Percentiles rank a stretch among this genome's conserved stretches.
Conservation (phyloP, 208 protist species). For the Trypanosoma theileri region DNA sequence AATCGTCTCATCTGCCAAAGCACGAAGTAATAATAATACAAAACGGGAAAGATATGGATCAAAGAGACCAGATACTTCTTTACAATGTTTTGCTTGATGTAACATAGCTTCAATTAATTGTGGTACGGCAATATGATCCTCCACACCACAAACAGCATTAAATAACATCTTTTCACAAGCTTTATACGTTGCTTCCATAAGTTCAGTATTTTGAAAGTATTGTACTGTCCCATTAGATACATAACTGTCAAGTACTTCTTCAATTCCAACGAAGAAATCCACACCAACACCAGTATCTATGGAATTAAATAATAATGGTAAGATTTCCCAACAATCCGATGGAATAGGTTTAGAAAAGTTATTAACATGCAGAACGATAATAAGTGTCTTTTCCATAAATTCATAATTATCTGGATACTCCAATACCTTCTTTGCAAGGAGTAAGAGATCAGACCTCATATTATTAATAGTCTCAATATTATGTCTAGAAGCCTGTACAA, state of each 20-base stretch:
- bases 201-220: conserved; percentile 54
- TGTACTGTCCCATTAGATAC: conserved; percentile 58
- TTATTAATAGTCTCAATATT: conserved; percentile 45
- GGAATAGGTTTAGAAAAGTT: conserved; percentile 71
- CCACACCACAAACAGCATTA: conserved; percentile 39
- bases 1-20: conserved; percentile 60
- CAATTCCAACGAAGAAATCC: conserved; percentile 80
- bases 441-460: conserved; percentile 66
- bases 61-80: conserved; percentile 42
- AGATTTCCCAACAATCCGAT: conserved; percentile 60
- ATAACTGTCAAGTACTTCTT: conserved; percentile 86
- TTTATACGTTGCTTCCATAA: conserved; percentile 75
- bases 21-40: conserved; percentile 63
- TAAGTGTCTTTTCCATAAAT: conserved; percentile 81
- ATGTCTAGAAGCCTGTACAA: conserved; percentile 57
- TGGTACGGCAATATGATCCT: conserved; percentile 62
- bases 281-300: conserved; percentile 81
- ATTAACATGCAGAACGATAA: conserved; percentile 67
- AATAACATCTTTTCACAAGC: conserved; percentile 86
- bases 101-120: conserved; percentile 87
- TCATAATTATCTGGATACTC: conserved; percentile 75
- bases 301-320: conserved; percentile 61
- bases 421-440: conserved; percentile 53
- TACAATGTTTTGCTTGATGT: conserved; percentile 74
- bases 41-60: conserved; percentile 63